Conservation (phyloP, 805 yeast species). For the Myxozyma mucilagina region DNA sequence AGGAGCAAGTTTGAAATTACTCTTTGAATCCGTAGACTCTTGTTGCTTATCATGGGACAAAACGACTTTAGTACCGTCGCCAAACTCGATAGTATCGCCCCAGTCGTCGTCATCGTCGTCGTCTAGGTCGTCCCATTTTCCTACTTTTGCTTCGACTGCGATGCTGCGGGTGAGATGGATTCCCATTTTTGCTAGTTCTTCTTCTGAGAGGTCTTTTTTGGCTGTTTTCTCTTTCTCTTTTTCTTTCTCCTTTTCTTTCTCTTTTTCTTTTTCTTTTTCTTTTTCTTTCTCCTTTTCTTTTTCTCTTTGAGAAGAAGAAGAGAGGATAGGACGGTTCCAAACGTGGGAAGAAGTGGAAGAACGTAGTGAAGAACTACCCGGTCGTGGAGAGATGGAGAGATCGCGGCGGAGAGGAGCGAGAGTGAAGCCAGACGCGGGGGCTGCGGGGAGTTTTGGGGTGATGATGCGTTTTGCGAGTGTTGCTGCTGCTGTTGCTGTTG, state of each 20-base stretch:
- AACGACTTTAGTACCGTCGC: slow-evolving; percentile 35
- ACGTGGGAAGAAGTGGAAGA: too few relatives aligned
- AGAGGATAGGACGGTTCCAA: too few relatives aligned
- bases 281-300: too few relatives aligned
- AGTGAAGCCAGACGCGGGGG: slow-evolving; percentile 22
- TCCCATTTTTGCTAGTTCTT: slow-evolving; percentile 41
- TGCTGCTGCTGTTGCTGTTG: slow-evolving; percentile 12
- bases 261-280: neutral
- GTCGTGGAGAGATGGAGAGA: slow-evolving; percentile 27
- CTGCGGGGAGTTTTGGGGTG: slow-evolving; percentile 14
- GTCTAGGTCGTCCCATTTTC: slow-evolving; percentile 42
- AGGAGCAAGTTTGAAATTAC: too few relatives aligned
- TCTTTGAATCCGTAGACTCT: too few relatives aligned
- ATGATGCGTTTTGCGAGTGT: slow-evolving; percentile 21
- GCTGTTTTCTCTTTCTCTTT: neutral
- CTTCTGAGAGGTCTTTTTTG: slow-evolving; percentile 36
- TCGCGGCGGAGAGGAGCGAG: slow-evolving; percentile 30
- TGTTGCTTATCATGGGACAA: slow-evolving; percentile 19
- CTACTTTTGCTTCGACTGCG: slow-evolving; percentile 34
- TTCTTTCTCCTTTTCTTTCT: neutral
- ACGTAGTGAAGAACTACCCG: slow-evolving; percentile 20
- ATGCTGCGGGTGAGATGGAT: slow-evolving; percentile 41
- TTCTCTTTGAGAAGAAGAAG: too few relatives aligned
- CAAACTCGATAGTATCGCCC: slow-evolving; percentile 36
- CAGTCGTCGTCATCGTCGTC: slow-evolving; percentile 44